phyloP scores from a whole-genome alignment of 164 flowering plant species.

The Tetrastigma voinierianum region DNA sequence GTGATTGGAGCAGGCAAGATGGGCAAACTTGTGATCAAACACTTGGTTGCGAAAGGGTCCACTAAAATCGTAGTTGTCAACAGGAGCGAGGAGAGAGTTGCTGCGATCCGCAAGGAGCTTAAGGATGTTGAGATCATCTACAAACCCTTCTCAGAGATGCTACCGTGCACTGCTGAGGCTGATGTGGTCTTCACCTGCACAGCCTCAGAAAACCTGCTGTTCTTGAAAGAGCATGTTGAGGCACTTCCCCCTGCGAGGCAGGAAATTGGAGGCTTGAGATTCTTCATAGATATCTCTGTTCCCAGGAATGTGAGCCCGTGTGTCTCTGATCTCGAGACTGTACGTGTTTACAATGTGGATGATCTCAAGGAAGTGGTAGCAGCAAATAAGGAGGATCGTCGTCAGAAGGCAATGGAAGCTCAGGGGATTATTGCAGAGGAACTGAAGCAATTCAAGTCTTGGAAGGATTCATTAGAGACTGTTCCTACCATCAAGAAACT shows the following conservation, averaged over 20 bases:
- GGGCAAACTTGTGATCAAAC: conserved; percentile 99
- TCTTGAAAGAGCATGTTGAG: conserved; percentile 60
- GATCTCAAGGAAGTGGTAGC: conserved; percentile 97
- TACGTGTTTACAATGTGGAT: conserved; percentile 87
- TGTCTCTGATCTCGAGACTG: conserved; percentile 49
- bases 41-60: conserved; percentile 94
- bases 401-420: conserved; percentile 94
- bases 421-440: conserved; percentile 79
- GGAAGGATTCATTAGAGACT: conserved; percentile 94
- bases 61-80: conserved; percentile 88
- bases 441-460: conserved; percentile 81
- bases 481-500: conserved; percentile 96
- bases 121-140: conserved; percentile 74
- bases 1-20: conserved; percentile 97
- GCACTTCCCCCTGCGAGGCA: conserved; percentile 55
- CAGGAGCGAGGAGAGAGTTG: conserved; percentile 81
- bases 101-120: conserved; percentile 73
- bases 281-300: conserved; percentile 93
- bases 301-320: conserved; percentile 94
- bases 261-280: conserved; percentile 64
- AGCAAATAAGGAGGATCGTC: conserved; percentile 90
- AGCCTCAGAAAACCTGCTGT: conserved; percentile 82
- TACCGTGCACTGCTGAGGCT: conserved; percentile 71
- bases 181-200: conserved; percentile 96
- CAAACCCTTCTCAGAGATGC: conserved; percentile 77